These are phyloP conservation scores for Rhinocladiella similis DNA, from an alignment of 2,329 filamentous ascomycete genomes.

Conservation along the genomic window DNA sequence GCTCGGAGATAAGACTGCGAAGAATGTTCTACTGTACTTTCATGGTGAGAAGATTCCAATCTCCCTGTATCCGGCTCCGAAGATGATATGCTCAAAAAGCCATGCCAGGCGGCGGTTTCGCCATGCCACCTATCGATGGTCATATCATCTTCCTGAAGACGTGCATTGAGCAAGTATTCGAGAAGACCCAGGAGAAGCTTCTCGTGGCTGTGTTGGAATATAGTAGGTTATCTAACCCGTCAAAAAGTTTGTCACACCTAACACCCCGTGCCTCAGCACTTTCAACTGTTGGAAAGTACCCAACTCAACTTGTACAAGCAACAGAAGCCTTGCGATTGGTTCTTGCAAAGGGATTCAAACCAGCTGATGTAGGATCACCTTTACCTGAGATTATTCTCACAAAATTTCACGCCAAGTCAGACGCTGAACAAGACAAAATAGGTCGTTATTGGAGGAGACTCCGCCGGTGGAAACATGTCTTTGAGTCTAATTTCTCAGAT, in stretches of 20 bases:
- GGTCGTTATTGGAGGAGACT: conserved; percentile 22
- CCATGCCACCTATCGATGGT: conserved; percentile 6
- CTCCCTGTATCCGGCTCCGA: background rate
- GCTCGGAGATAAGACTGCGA: conserved; percentile 6
- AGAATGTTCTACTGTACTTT: conserved; percentile 13
- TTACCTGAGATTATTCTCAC: background rate
- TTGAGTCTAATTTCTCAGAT: conserved; percentile 8
- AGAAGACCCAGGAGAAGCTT: background rate
- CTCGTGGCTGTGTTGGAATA: conserved; percentile 10
- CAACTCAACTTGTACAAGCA: conserved; percentile 8
- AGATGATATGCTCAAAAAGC: background rate
- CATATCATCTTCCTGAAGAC: conserved; percentile 7
- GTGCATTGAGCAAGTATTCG: background rate
- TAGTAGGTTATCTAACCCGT: conserved; percentile 3
- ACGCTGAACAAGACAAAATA: background rate
- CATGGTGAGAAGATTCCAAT: conserved; percentile 6
- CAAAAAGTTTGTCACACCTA: too few species aligned
- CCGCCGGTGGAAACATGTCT: conserved; percentile 17
- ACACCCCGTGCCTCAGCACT: background rate
- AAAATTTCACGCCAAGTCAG: background rate
- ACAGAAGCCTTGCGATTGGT: conserved; percentile 4
- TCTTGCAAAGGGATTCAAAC: conserved; percentile 1
- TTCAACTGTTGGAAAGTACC: conserved; percentile 3
- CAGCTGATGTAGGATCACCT: conserved; percentile 8
- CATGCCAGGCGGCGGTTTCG: conserved; percentile 8